Conservation (phyloP, 495 filamentous ascomycete species). For the Tuber magnatum region DNA sequence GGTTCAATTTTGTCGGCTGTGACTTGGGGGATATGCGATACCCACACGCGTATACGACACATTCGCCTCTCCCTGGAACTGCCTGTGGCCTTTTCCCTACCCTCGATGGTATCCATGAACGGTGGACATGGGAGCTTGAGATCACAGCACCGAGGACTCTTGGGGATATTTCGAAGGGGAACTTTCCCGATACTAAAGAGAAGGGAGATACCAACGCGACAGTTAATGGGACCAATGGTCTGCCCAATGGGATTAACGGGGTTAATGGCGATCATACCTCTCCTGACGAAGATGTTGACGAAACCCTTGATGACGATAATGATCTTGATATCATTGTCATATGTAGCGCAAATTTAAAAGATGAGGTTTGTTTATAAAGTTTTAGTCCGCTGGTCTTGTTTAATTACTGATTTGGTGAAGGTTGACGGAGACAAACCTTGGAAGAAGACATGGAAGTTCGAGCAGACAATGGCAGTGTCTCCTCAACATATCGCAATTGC, state of each 20-base stretch:
- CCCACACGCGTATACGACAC: constrained; percentile 84
- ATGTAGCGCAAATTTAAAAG: constrained; percentile 77
- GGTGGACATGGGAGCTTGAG: constrained; percentile 79
- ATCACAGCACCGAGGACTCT: constrained; percentile 78
- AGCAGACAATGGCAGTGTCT: constrained; percentile 59
- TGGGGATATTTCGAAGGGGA: constrained; percentile 64
- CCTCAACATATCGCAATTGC: constrained; percentile 86
- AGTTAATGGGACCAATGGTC: constrained; percentile 15
- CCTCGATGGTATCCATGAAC: constrained; percentile 69
- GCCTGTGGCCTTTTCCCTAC: constrained; percentile 86
- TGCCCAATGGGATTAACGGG: constrained; percentile 26
- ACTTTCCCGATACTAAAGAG: constrained; percentile 31
- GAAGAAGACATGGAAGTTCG: constrained; percentile 79
- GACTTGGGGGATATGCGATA: constrained; percentile 70
- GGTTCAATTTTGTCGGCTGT: constrained; percentile 81
- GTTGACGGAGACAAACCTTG: constrained; percentile 62
- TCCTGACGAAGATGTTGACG: constrained; percentile 39
- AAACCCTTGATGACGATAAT: constrained; percentile 67
- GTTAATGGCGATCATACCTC: constrained; percentile 40
- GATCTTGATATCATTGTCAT: constrained; percentile 79
- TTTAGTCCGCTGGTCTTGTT: constrained; percentile 9
- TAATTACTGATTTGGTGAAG: constrained; percentile 39
- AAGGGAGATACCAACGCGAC: constrained; percentile 11
- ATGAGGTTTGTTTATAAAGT: constrained; percentile 52
- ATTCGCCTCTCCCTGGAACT: constrained; percentile 65